Conservation (phyloP, 1,284 basidiomycete species). For the Sphagnurus paluster region DNA sequence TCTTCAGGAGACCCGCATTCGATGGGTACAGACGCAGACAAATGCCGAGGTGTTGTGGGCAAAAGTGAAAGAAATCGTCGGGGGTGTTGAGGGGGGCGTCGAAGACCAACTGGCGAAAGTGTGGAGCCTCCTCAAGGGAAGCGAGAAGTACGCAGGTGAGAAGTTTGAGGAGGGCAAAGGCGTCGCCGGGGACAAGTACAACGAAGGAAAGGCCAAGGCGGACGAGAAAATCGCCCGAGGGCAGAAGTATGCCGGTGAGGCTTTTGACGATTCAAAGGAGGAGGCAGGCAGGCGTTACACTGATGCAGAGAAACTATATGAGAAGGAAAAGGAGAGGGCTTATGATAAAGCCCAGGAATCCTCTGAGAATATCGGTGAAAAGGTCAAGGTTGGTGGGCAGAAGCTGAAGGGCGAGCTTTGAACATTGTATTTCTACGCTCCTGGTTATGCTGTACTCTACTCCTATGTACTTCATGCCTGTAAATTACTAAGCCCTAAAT, state of each 20-base stretch:
- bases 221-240: slow-evolving; percentile 18
- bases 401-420: slow-evolving; percentile 24
- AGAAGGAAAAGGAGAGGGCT: slow-evolving; percentile 19
- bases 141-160: slow-evolving; percentile 27
- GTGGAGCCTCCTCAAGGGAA: slow-evolving; percentile 43
- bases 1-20: slow-evolving; percentile 77
- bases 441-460: neutral
- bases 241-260: slow-evolving; percentile 15
- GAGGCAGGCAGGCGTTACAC: slow-evolving; percentile 24
- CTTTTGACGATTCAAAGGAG: slow-evolving; percentile 21
- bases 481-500: too few relatives aligned
- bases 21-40: slow-evolving; percentile 66
- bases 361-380: slow-evolving; percentile 25
- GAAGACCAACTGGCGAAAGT: slow-evolving; percentile 63
- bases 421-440: neutral
- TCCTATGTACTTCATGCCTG: too few relatives aligned
- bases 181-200: slow-evolving; percentile 26
- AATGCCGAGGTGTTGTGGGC: slow-evolving; percentile 57
- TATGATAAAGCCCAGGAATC: slow-evolving; percentile 21
- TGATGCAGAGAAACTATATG: slow-evolving; percentile 30
- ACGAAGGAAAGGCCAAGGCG: slow-evolving; percentile 17
- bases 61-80: slow-evolving; percentile 61
- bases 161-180: slow-evolving; percentile 18
- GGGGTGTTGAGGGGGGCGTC: slow-evolving; percentile 61
- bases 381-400: slow-evolving; percentile 25